A percentile compares a stretch with the other conserved stretches of the same genome.
These are phyloP conservation scores for Brassica juncea DNA, from an alignment of 345 rosid species.

Conservation along the genomic window DNA sequence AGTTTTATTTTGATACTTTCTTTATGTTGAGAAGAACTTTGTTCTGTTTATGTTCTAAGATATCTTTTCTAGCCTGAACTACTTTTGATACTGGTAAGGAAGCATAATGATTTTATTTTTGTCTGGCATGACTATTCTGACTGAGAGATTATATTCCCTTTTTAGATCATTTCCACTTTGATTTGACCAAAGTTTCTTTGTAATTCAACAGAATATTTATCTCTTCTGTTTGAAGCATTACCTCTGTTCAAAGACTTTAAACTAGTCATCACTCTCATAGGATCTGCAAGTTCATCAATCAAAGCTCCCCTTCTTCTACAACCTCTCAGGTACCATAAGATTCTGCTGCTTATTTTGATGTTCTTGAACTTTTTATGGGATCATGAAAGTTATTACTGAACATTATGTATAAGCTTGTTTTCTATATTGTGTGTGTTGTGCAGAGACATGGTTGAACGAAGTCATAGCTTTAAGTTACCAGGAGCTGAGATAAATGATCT, in stretches of 20 bases:
- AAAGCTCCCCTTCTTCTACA: slow-evolving; percentile 2
- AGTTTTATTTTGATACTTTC: not conserved
- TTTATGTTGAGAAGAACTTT: slow-evolving; percentile 9
- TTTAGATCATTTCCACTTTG: slow-evolving; percentile 5
- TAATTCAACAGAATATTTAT: slow-evolving; percentile 6
- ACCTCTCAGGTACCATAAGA: slow-evolving; percentile 7
- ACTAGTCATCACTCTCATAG: not conserved
- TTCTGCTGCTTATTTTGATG: slow-evolving; percentile 9
- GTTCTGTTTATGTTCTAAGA: slow-evolving; percentile 29
- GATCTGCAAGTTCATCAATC: slow-evolving; percentile 13
- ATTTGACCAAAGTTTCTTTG: not conserved
- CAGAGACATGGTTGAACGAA: slow-evolving; percentile 54
- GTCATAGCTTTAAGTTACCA: slow-evolving; percentile 30
- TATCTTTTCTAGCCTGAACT: slow-evolving; percentile 10
- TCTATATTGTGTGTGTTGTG: not conserved
- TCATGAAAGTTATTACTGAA: not conserved
- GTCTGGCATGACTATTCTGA: slow-evolving; percentile 31
- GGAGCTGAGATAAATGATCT: slow-evolving; percentile 50
- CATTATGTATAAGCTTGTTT: not conserved
- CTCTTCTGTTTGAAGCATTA: slow-evolving; percentile 5
- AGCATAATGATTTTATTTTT: slow-evolving; percentile 15
- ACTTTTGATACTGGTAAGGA: slow-evolving; percentile 4
- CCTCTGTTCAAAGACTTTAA: slow-evolving; percentile 18
- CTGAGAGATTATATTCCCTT: slow-evolving; percentile 26
- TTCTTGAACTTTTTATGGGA: not conserved